A percentile compares a stretch with the other conserved stretches of the same genome.
Evolutionary conservation across 495 filamentous ascomycete species (phyloP).

Genomic region (Letharia lupina): DNA sequence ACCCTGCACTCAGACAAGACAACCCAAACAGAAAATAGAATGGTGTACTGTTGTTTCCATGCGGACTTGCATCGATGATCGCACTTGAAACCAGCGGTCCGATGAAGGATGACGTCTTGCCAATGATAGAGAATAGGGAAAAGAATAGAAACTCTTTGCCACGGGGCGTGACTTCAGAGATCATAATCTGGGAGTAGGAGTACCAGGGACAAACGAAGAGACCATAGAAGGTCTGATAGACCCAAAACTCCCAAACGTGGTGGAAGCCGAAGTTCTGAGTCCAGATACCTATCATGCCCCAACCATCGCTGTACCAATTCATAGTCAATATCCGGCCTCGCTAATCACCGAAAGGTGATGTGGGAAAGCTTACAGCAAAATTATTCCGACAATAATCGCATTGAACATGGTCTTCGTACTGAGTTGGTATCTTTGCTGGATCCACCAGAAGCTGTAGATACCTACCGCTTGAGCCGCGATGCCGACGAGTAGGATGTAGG

Average conservation of each 20-base stretch:
- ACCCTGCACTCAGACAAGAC: constrained; percentile 44
- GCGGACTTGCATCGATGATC: constrained; percentile 54
- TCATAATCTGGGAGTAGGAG: constrained; percentile 60
- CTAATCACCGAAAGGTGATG: neutral
- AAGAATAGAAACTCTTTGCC: constrained; percentile 62
- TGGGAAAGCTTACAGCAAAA: constrained; percentile 34
- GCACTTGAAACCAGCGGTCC: constrained; percentile 56
- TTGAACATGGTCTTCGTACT: constrained; percentile 59
- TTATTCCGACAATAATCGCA: constrained; percentile 45
- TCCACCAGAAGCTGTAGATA: constrained; percentile 52
- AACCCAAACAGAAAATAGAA: constrained; percentile 58
- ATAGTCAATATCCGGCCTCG: neutral
- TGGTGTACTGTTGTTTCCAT: constrained; percentile 46
- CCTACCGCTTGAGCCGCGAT: constrained; percentile 54
- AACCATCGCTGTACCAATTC: constrained; percentile 35
- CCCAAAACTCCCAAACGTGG: constrained; percentile 54
- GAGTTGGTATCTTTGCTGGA: constrained; percentile 45
- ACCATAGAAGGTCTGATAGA: constrained; percentile 57
- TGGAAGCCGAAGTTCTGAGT: constrained; percentile 54
- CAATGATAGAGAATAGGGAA: constrained; percentile 56
- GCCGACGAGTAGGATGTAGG: constrained; percentile 55
- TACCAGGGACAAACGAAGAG: constrained; percentile 62
- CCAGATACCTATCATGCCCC: constrained; percentile 64
- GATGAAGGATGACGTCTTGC: constrained; percentile 57
- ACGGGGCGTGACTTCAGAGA: constrained; percentile 55